Percentiles rank a stretch among this genome's conserved stretches.
Conservation (phyloP, 2,329 filamentous ascomycete species). For the Rachicladosporium sp. region DNA sequence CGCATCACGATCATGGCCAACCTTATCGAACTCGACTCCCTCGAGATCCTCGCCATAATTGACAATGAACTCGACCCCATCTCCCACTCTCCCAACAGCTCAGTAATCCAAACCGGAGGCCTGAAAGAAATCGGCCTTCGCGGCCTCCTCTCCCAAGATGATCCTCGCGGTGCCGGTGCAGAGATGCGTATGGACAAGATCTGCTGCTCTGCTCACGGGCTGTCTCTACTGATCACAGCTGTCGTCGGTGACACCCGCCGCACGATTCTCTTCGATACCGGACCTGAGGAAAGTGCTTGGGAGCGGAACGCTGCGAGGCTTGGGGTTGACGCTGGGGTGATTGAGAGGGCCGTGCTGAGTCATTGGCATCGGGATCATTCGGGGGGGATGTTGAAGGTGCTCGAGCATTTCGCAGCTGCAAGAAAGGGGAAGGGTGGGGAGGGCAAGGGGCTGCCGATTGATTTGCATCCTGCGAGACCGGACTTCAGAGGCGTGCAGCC, state of each 20-base stretch:
- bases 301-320: slow-evolving; percentile 15
- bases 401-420: slow-evolving; percentile 14
- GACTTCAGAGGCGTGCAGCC: slow-evolving; percentile 12
- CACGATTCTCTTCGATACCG: slow-evolving; percentile 18
- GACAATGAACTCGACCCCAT: slow-evolving; percentile 20
- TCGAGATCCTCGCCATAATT: slow-evolving; percentile 16
- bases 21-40: slow-evolving; percentile 16
- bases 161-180: slow-evolving; percentile 5
- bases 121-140: slow-evolving; percentile 11
- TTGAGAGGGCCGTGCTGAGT: slow-evolving; percentile 14
- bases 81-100: slow-evolving; percentile 12
- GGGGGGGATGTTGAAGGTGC: slow-evolving; percentile 15
- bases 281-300: slow-evolving; percentile 15
- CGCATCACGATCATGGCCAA: slow-evolving; percentile 3
- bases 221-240: slow-evolving; percentile 18
- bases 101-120: slow-evolving; percentile 11
- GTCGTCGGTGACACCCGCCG: slow-evolving; percentile 9
- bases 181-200: slow-evolving; percentile 18
- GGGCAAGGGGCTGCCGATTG: slow-evolving; percentile 9
- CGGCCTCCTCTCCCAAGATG: neutral
- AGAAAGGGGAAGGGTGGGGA: neutral
- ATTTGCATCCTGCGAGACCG: slow-evolving; percentile 16
- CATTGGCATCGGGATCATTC: slow-evolving; percentile 20
- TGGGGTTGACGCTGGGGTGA: slow-evolving; percentile 10
- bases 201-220: slow-evolving; percentile 17